Base-by-base conservation (phyloP, 192 early-diverging fungal genomes). In the Helicostylum pulchrum region DNA sequence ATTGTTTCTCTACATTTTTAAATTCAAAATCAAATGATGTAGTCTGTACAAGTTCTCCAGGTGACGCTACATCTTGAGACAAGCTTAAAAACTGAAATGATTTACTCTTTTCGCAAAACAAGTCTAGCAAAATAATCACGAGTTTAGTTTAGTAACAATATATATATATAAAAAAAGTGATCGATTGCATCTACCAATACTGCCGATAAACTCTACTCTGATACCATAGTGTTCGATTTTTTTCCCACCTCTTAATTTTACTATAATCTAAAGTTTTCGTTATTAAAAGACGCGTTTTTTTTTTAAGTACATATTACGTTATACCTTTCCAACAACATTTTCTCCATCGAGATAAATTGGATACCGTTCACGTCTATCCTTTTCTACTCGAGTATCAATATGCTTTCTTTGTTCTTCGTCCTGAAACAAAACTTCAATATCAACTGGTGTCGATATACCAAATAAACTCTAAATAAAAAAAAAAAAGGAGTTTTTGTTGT, bases 1-100 rank as follows among this genome's bases (percentile, higher is more conserved):
- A 99, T 75, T 95, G 96, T 78, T 99, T 99, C 74, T 98, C 96
- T n/a, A 99, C 93, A 68, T 95, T 95, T 70, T 97, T 97, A 72
- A 99, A 99, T 75, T 97, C 93, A 80, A 99, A 99, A 36, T 91
- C 90, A 81, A 86, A 98, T 62, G 79, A 85, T 8, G 88, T 80
- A 42, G 80, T 89, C 67, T 83, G 83, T 45, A 88, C 81, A 62
- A 99, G 79, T 77, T 96, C 95, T 3, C 94, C 97, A 11, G 97
- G 94, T 14, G 92, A 84, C 4, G 94, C 94, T 39, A 99, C 83
- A 74, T 98, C 97, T 74, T 97, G 96, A 26, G 90, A 83, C 43
- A 96, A 83, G 5, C 94, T 92, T 32, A 90, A 75, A 82, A 99
- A 99, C 75, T 97, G 94, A 67, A 93, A 91, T 71, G 95, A 93